These are phyloP conservation scores for Globisporangium takayamanum DNA, from an alignment of 352 stramenopile species.

Conservation along the genomic window DNA sequence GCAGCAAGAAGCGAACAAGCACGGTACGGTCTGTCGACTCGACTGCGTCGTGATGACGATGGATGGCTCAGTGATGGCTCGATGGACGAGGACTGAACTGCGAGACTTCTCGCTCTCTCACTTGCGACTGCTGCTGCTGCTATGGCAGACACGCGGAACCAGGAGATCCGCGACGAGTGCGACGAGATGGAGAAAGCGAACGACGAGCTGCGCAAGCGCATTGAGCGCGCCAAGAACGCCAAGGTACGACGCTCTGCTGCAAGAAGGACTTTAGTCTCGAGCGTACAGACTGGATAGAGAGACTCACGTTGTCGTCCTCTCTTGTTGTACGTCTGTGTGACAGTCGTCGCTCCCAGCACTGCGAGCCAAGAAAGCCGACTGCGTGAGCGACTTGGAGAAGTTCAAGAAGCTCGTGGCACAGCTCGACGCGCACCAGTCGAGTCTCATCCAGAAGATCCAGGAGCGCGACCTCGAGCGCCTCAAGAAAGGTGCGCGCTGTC, in stretches of 20 bases:
- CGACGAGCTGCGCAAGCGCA: conserved; percentile 54
- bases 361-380: conserved; percentile 82
- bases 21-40: conserved; percentile 21
- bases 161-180: conserved; percentile 43
- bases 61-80: no score
- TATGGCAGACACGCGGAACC: conserved; percentile 39
- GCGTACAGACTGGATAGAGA: neutral
- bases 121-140: no score
- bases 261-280: neutral
- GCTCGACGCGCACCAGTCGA: conserved; percentile 67
- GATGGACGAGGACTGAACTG: no score
- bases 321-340: neutral
- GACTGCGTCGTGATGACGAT: no score
- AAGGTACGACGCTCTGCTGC: conserved; percentile 29
- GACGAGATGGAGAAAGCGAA: conserved; percentile 43
- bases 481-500: conserved; percentile 62
- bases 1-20: conserved; percentile 51
- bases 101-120: conserved; percentile 1
- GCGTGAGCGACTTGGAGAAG: conserved; percentile 87
- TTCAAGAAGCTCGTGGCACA: conserved; percentile 86
- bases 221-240: conserved; percentile 57
- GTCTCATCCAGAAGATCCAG: conserved; percentile 86
- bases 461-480: conserved; percentile 64
- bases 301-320: neutral
- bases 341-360: conserved; percentile 67